phyloP scores from a whole-genome alignment of 495 filamentous ascomycete genomes.

The Poronia punctata region DNA sequence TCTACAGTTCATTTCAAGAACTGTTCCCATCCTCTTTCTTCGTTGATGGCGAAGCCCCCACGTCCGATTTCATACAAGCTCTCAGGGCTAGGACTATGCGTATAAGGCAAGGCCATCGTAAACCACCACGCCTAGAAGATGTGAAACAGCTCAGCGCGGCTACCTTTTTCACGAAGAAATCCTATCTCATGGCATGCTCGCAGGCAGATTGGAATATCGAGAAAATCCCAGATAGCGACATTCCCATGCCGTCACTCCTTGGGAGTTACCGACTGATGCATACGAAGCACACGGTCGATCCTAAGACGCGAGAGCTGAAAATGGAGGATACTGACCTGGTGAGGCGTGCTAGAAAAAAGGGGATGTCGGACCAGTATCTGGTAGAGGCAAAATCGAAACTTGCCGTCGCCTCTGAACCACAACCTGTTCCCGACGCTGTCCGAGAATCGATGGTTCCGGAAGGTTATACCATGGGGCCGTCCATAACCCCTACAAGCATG shows the following conservation, averaged over 20 bases:
- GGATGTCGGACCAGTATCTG: slow-evolving; percentile 16
- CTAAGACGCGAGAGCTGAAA: slow-evolving; percentile 16
- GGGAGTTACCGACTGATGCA: slow-evolving; percentile 16
- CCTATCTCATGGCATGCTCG: slow-evolving; percentile 17
- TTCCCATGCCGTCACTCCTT: slow-evolving; percentile 16
- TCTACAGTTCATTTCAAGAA: slow-evolving; percentile 18
- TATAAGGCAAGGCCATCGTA: too few species aligned
- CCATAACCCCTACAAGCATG: not conserved
- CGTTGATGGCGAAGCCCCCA: slow-evolving; percentile 23
- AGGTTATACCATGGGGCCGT: not conserved
- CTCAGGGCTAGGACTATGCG: not conserved
- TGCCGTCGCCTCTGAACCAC: not conserved
- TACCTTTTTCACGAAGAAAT: slow-evolving; percentile 26
- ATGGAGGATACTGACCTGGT: slow-evolving; percentile 29
- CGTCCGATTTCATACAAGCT: slow-evolving; percentile 20
- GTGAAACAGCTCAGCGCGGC: slow-evolving; percentile 14
- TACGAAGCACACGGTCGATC: slow-evolving; percentile 22
- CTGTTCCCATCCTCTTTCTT: slow-evolving; percentile 22
- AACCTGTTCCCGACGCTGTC: not conserved
- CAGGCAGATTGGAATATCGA: slow-evolving; percentile 23
- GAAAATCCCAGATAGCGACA: slow-evolving; percentile 25
- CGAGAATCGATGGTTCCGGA: not conserved
- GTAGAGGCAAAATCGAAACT: slow-evolving; percentile 4
- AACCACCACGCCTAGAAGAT: too few species aligned
- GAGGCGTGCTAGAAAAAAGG: slow-evolving; percentile 15